A percentile compares a stretch with the other conserved stretches of the same genome.
Evolutionary conservation across 306 rosid genomes (phyloP).

Genomic region (cucumber (Cucumis sativus)): DNA sequence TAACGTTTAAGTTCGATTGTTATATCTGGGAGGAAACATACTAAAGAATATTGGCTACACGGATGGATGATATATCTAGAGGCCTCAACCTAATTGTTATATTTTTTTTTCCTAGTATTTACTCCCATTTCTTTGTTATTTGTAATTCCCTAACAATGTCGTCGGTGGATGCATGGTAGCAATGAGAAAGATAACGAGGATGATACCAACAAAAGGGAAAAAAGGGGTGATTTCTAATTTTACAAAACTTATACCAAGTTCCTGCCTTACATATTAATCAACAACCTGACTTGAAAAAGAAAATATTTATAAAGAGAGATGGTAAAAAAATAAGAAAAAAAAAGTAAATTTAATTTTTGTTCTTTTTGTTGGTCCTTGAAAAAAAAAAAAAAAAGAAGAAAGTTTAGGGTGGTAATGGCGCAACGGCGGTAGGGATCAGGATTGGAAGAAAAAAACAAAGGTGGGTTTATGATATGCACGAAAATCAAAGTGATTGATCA

Average conservation of each 20-base stretch:
- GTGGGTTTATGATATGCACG: not conserved
- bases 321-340: not conserved
- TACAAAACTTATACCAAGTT: not conserved
- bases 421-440: not conserved
- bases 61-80: too few species aligned
- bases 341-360: not conserved
- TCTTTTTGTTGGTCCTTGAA: not conserved
- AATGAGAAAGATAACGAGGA: not conserved
- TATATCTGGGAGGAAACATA: too few species aligned
- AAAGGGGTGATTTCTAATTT: not conserved
- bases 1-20: too few species aligned
- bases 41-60: too few species aligned
- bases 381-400: not conserved
- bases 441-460: not conserved
- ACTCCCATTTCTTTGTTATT: too few species aligned
- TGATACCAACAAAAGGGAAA: not conserved
- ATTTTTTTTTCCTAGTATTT: too few species aligned
- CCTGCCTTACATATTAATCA: constrained; percentile 2
- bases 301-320: not conserved
- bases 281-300: not conserved
- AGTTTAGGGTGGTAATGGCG: not conserved
- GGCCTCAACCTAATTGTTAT: too few species aligned
- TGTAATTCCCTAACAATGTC: too few species aligned
- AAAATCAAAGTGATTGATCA: not conserved
- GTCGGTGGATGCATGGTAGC: not conserved